Percentiles rank a stretch among this genome's conserved stretches.
phyloP scores from a whole-genome alignment of 768 basidiomycete species.

The Lactarius sp. region DNA sequence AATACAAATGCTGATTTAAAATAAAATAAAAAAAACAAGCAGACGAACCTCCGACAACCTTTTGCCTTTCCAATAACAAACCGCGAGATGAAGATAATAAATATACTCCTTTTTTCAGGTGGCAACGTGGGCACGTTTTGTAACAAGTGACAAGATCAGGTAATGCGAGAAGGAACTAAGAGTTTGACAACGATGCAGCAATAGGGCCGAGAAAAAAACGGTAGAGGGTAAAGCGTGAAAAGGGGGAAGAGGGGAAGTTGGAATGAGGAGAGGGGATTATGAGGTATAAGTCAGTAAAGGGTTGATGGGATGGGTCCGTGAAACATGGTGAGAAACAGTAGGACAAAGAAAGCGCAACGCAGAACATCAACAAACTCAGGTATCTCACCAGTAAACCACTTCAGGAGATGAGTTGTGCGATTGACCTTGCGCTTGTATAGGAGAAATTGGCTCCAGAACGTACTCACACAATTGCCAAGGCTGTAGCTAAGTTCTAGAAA shows the following conservation, averaged over 20 bases:
- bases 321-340: background rate
- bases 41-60: too few species aligned
- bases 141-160: background rate
- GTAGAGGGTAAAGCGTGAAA: background rate
- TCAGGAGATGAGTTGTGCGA: too few species aligned
- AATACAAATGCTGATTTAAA: too few species aligned
- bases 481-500: slow-evolving; percentile 13
- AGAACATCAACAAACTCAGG: slow-evolving; percentile 13
- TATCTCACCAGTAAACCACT: background rate
- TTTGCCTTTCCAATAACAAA: background rate
- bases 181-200: slow-evolving; percentile 3
- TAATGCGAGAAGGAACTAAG: background rate
- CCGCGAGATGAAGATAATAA: background rate
- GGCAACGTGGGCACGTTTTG: background rate
- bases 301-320: background rate
- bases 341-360: background rate
- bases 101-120: background rate
- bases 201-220: background rate
- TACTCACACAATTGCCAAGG: slow-evolving; percentile 19
- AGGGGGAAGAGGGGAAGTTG: too few species aligned
- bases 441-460: slow-evolving; percentile 22
- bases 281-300: slow-evolving; percentile 9
- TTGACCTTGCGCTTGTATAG: slow-evolving; percentile 17
- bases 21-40: too few species aligned
- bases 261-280: background rate